Evolutionary conservation across 225 moss, liverwort and hornwort genomes (phyloP).

Genomic region (Thuidium tamariscinum): DNA sequence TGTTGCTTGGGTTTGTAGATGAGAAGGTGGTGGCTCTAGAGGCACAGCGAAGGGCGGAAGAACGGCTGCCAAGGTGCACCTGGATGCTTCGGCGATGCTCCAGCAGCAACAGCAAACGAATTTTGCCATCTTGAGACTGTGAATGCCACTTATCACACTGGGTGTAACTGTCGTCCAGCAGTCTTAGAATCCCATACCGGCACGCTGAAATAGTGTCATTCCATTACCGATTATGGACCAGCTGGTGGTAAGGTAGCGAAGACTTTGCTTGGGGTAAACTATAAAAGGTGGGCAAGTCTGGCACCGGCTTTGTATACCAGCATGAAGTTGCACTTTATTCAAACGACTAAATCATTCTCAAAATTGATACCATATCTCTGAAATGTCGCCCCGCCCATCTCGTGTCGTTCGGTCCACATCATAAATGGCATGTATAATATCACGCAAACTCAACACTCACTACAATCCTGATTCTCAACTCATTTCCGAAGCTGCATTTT

Average conservation of each 20-base stretch:
- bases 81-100: slow-evolving; percentile 7
- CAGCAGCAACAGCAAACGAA: not conserved
- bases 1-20: slow-evolving; percentile 8
- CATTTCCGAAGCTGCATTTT: not conserved
- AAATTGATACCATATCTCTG: not conserved
- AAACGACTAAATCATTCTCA: not conserved
- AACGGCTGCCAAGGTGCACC: slow-evolving; percentile 28
- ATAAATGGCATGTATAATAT: not conserved
- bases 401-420: not conserved
- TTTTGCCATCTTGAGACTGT: not conserved
- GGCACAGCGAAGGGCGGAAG: slow-evolving; percentile 51
- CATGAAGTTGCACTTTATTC: not conserved
- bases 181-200: too few relatives aligned
- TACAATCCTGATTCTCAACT: not conserved
- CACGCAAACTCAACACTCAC: not conserved
- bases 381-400: not conserved
- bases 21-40: slow-evolving; percentile 54
- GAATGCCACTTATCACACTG: not conserved
- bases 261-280: not conserved
- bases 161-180: too few relatives aligned
- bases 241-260: too few relatives aligned
- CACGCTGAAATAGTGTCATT: too few relatives aligned
- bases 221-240: too few relatives aligned
- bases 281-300: not conserved
- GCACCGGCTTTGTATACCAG: not conserved